phyloP scores from a whole-genome alignment of 2,329 filamentous ascomycete genomes.

The Cladosporium sp. region DNA sequence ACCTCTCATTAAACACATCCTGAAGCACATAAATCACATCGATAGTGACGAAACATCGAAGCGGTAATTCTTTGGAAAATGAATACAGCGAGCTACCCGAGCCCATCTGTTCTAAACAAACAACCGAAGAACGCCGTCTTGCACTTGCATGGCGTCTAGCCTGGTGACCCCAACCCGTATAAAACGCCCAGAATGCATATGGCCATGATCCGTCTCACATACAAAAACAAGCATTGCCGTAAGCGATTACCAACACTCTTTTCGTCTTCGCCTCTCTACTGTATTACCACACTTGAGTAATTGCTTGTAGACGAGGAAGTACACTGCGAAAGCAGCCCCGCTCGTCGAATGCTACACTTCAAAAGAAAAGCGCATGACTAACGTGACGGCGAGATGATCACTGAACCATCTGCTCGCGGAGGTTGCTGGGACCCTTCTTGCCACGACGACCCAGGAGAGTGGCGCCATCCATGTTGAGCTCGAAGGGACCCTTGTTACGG shows the following conservation, averaged over 20 bases:
- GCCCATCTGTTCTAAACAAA: neutral
- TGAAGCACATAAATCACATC: no score
- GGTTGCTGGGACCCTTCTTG: conserved; percentile 46
- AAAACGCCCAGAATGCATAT: conserved; percentile 7
- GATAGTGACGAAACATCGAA: neutral
- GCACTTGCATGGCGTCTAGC: conserved; percentile 7
- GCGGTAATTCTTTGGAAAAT: neutral
- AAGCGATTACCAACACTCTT: neutral
- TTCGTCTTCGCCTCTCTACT: neutral
- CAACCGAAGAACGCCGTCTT: neutral
- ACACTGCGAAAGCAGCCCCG: neutral
- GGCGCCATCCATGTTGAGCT: conserved; percentile 85
- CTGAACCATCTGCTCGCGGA: conserved; percentile 36
- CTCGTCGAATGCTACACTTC: neutral
- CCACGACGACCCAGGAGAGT: conserved; percentile 74
- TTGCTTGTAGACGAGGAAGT: neutral
- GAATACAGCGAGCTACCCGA: conserved; percentile 9
- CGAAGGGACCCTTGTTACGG: conserved; percentile 76
- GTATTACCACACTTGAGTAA: neutral
- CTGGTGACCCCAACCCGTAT: neutral
- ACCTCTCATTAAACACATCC: no score
- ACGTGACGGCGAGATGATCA: neutral
- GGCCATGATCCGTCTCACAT: conserved; percentile 1
- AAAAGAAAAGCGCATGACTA: neutral
- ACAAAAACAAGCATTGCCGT: neutral